A percentile compares a stretch with the other conserved stretches of the same genome.
Conservation (phyloP, 2,329 filamentous ascomycete species). For the Ilyonectria robusta region DNA sequence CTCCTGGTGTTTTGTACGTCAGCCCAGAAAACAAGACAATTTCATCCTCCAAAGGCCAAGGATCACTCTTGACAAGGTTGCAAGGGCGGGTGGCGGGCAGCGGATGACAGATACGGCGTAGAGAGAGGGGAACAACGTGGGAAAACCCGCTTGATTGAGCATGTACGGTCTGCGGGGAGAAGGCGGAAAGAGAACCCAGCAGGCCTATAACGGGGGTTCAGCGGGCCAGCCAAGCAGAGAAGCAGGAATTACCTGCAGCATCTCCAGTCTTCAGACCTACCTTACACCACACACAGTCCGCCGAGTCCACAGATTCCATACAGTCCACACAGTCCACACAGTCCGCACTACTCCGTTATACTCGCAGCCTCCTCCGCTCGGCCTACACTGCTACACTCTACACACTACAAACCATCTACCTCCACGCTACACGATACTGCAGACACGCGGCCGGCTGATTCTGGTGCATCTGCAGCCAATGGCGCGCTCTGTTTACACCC, state of each 20-base stretch:
- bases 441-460: constrained; percentile 31
- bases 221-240: constrained; percentile 24
- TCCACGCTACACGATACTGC: constrained; percentile 21
- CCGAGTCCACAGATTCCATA: neutral
- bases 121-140: constrained; percentile 19
- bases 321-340: neutral
- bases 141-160: constrained; percentile 13
- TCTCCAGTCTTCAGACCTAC: constrained; percentile 14
- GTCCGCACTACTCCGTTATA: neutral
- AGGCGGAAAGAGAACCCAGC: constrained; percentile 22
- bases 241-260: constrained; percentile 26
- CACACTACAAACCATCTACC: constrained; percentile 11
- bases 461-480: constrained; percentile 22
- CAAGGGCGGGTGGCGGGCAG: constrained; percentile 14
- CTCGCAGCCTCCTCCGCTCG: constrained; percentile 23
- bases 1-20: constrained; percentile 8
- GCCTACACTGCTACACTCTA: constrained; percentile 16
- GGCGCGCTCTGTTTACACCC: constrained; percentile 1
- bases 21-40: constrained; percentile 10
- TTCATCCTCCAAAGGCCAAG: neutral
- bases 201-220: constrained; percentile 12
- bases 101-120: constrained; percentile 3
- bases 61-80: constrained; percentile 25
- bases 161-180: constrained; percentile 19
- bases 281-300: neutral